phyloP scores from a whole-genome alignment of 192 early-diverging fungal genomes.

The Cladochytrium replicatum region DNA sequence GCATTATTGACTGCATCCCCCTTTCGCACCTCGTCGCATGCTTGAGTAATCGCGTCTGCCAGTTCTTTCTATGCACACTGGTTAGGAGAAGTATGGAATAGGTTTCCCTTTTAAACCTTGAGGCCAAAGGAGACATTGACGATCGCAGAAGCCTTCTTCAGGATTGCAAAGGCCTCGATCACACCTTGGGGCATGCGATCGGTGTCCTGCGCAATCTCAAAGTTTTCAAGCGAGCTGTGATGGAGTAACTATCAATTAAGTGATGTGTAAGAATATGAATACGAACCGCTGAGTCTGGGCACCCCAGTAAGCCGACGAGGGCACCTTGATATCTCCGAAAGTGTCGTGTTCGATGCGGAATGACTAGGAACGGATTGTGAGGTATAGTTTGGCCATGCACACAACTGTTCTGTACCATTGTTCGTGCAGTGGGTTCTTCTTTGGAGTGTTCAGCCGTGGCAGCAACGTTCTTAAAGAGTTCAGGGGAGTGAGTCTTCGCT shows the following conservation, averaged over 20 bases:
- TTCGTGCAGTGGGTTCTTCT: too few species aligned
- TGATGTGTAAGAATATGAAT: not conserved
- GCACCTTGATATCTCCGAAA: conserved; percentile 79
- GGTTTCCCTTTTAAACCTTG: conserved; percentile 19
- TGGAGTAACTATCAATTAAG: not conserved
- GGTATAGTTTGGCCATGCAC: too few species aligned
- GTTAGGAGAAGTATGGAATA: not conserved
- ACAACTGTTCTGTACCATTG: too few species aligned
- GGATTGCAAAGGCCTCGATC: conserved; percentile 77
- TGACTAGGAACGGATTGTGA: too few species aligned
- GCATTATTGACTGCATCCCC: too few species aligned
- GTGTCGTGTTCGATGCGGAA: conserved; percentile 32
- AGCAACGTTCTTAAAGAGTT: too few species aligned
- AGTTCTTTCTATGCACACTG: not conserved
- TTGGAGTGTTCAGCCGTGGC: too few species aligned
- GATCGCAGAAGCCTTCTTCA: conserved; percentile 77
- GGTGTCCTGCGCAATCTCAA: conserved; percentile 73
- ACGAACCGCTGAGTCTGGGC: conserved; percentile 74
- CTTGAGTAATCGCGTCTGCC: not conserved
- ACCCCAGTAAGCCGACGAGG: conserved; percentile 79
- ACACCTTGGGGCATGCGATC: conserved; percentile 85
- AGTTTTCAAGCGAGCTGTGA: conserved; percentile 73
- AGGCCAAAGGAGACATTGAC: conserved; percentile 82
- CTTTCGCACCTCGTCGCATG: conserved; percentile 7
- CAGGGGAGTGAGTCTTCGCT: too few species aligned